Evolutionary conservation across 257 asterid genomes (phyloP).

Genomic region (Gentiana macrophylla): DNA sequence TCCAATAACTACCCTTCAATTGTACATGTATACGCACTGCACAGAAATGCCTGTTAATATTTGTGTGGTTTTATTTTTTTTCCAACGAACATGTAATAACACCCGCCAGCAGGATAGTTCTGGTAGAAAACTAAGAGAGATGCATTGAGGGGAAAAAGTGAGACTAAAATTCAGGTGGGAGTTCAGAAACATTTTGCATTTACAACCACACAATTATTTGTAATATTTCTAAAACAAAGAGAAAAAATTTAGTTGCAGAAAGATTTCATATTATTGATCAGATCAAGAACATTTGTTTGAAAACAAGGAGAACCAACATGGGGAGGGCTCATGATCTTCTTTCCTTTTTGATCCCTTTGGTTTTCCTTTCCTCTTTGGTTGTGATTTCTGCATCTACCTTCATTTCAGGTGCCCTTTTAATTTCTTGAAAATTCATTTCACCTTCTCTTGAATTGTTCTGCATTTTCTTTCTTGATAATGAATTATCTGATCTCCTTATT

Average conservation of each 20-base stretch:
- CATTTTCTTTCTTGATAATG: constrained; percentile 7
- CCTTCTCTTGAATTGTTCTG: constrained; percentile 2
- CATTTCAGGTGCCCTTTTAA: constrained; percentile 40
- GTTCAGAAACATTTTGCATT: not conserved
- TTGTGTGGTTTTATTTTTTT: too few species aligned
- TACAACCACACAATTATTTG: too few species aligned
- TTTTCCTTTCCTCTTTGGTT: constrained; percentile 26
- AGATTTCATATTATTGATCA: not conserved
- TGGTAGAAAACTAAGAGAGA: not conserved
- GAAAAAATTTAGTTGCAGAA: not conserved
- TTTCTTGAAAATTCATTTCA: not conserved
- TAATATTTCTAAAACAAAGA: too few species aligned
- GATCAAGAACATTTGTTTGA: constrained; percentile 1
- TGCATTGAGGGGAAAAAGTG: not conserved
- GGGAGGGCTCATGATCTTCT: constrained; percentile 12
- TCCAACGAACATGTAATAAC: too few species aligned
- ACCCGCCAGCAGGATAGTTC: too few species aligned
- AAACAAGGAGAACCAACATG: constrained; percentile 21
- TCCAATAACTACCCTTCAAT: too few species aligned
- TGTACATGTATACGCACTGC: too few species aligned
- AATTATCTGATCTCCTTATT: too few species aligned
- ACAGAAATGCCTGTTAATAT: too few species aligned
- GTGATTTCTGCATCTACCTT: constrained; percentile 33
- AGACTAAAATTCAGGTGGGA: constrained; percentile 4
- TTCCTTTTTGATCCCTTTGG: constrained; percentile 19